Base-by-base conservation (phyloP, 2,329 filamentous ascomycete genomes). In the Cercospora canescens region DNA sequence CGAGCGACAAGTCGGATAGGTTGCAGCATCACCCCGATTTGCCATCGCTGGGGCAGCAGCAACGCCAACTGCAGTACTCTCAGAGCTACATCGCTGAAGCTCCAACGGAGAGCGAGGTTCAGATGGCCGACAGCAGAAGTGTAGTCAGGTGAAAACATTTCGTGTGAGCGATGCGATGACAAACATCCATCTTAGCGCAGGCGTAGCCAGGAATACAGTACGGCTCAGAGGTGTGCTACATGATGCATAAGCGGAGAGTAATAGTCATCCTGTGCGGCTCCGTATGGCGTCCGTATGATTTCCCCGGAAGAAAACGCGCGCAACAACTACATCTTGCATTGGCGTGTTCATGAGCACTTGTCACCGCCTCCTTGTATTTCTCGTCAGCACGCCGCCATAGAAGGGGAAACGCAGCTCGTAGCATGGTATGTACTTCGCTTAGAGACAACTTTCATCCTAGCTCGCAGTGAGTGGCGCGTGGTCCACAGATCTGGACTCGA, bases 111-210 rank as follows among this genome's bases (percentile, higher is more conserved):
- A 30, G 55, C n/a, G 67, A 69, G 41, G 39, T 65, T 8, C 39
- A 59, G 7, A 57, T 65, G 62, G 65, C 65, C 8, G 67, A 69
- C 54, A 67, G 67, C 37, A 56, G 59, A 50, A 63, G 9, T 16
- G 30, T 63, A 1, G 9, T 24, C 28, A 56, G 52, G 52, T 24
- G 21, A 52, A 7, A n/a, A 21, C 16, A 34, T 6, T 8, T 26
- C 4, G 14, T n/a, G n/a, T n/a, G 26, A 7, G 6, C 8, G 24
- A 4, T 6, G 28, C 28, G 45, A 52, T 16, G 7, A 3, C 24
- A 52, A 28, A n/a, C n/a, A n/a, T n/a, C n/a, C n/a, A n/a, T n/a
- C 6, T 8, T 30, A 21, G 6, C 26, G 14, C 45, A 14, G 18
- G 7, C 11, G n/a, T 39, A 1, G n/a, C 2, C 18, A 8, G 5